Base-by-base conservation (phyloP, 352 stramenopile species). In the Phytophthora uliginosa region DNA sequence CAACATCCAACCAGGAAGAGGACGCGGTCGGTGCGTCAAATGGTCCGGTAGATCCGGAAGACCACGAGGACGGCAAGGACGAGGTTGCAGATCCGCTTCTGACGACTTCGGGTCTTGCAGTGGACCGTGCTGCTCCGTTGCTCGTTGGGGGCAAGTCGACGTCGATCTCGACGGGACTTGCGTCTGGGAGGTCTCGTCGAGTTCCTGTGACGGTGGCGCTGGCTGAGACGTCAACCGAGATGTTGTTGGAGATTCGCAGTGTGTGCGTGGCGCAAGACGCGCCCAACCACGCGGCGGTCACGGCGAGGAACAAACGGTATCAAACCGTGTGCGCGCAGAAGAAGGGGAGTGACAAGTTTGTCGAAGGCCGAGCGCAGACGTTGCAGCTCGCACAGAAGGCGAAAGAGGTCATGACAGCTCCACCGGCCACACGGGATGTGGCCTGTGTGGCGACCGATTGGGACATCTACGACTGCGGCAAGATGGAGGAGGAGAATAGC, bases 331-430 rank as follows among this genome's bases (percentile, higher is more conserved):
- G 88, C 58, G 83, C 84, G 0, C 72, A 78, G 22, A 96, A 95
- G 78, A 90, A 90, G 58, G 88, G 85, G 4, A 94, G 84, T 73
- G 89, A 96, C 73, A 91, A 89, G 65, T 95, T 84, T 55, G 73
- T 93, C 17, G 73, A 92, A 20, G 86, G 85, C 4, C 73, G 81
- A 10, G 79, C 84, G 7, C 86, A 94, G 68, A 95, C 88, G 18
- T 62, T 93, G 24, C 85, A 96, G 61, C 76, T 94, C 10, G 85
- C 88, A 0, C 85, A 93, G 58, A 94, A 94, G 56, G 85, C 79
- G 17, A 97, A 96, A 45, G 85, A 93, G 48, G 90, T 96, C 10
- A 93, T 95, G 89, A 91, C 88, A 10, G 82, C 83, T 2, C 90
- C 91, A 0, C 87, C 89, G 2, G 82, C 86, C n/a, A 96, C 89